phyloP scores from a whole-genome alignment of 2,329 filamentous ascomycete genomes.

The Leptosphaerulina australis region DNA sequence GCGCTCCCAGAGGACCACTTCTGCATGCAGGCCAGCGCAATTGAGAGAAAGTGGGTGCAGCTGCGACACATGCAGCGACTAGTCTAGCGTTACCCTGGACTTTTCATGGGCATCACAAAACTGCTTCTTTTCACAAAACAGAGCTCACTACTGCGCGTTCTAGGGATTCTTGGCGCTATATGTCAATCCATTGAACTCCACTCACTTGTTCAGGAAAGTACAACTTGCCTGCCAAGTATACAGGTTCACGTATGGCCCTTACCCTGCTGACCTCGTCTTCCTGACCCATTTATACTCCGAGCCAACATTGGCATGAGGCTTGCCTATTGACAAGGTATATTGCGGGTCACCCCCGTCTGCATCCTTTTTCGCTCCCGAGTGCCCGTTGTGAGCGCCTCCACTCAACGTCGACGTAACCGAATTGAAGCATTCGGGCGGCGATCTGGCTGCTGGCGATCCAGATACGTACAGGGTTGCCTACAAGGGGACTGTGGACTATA shows the following conservation, averaged over 20 bases:
- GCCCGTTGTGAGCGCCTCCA: conserved; percentile 44
- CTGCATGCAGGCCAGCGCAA: conserved; percentile 31
- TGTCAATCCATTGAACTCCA: conserved; percentile 23
- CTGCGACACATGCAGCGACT: conserved; percentile 32
- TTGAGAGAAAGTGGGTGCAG: conserved; percentile 27
- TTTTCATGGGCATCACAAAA: conserved; percentile 20
- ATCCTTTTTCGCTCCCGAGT: conserved; percentile 38
- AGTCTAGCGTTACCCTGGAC: conserved; percentile 28
- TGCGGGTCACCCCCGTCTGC: conserved; percentile 38
- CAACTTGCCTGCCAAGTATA: conserved; percentile 34
- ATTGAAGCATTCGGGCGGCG: conserved; percentile 40
- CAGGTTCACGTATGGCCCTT: conserved; percentile 33
- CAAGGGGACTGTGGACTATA: conserved; percentile 43
- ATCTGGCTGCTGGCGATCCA: conserved; percentile 49
- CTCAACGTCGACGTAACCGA: conserved; percentile 46
- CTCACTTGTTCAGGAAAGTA: conserved; percentile 27
- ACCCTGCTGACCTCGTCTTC: conserved; percentile 20
- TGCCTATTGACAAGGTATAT: conserved; percentile 34
- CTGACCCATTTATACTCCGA: conserved; percentile 38
- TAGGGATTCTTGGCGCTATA: conserved; percentile 27
- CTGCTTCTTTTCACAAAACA: conserved; percentile 22
- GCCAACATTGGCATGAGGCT: conserved; percentile 43
- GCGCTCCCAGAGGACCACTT: conserved; percentile 19
- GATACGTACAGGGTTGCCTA: conserved; percentile 46
- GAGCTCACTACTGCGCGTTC: conserved; percentile 22